phyloP scores from a whole-genome alignment of 2,329 filamentous ascomycete genomes.

The Aphanoascus verrucosus region DNA sequence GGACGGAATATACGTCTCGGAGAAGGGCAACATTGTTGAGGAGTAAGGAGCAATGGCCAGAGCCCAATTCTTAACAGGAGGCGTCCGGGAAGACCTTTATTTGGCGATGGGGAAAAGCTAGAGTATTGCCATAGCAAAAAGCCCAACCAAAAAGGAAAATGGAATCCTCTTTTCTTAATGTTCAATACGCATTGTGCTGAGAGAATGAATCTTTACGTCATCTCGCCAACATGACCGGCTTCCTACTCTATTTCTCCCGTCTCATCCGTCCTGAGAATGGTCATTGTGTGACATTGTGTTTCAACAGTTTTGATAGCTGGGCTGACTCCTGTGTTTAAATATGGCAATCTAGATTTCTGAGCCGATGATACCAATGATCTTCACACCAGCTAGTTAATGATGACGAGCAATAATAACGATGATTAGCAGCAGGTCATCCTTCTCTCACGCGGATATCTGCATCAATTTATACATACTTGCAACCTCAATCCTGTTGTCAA shows the following conservation, averaged over 20 bases:
- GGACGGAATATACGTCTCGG: conserved; percentile 99
- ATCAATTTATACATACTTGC: too few relatives aligned
- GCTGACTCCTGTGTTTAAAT: too few relatives aligned
- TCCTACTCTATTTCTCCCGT: neutral
- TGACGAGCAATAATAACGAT: neutral
- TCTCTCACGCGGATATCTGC: too few relatives aligned
- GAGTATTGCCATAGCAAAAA: conserved; percentile 8
- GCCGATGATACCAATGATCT: neutral
- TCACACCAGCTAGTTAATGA: neutral
- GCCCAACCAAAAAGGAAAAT: conserved; percentile 8
- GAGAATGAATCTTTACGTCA: conserved; percentile 7
- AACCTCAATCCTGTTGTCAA: too few relatives aligned
- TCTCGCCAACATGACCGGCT: neutral
- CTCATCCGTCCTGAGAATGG: too few relatives aligned
- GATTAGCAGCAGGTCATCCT: too few relatives aligned
- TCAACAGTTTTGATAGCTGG: too few relatives aligned
- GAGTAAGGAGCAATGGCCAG: conserved; percentile 6
- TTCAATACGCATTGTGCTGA: conserved; percentile 8
- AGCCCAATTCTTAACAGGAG: conserved; percentile 3
- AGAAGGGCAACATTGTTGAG: conserved; percentile 82
- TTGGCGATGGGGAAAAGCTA: conserved; percentile 10
- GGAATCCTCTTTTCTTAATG: conserved; percentile 12
- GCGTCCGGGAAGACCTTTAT: conserved; percentile 5
- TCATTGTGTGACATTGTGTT: too few relatives aligned
- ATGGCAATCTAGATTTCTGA: too few relatives aligned